Evolutionary conservation across 352 stramenopile genomes (phyloP).

Genomic region (Globisporangium middletonii): DNA sequence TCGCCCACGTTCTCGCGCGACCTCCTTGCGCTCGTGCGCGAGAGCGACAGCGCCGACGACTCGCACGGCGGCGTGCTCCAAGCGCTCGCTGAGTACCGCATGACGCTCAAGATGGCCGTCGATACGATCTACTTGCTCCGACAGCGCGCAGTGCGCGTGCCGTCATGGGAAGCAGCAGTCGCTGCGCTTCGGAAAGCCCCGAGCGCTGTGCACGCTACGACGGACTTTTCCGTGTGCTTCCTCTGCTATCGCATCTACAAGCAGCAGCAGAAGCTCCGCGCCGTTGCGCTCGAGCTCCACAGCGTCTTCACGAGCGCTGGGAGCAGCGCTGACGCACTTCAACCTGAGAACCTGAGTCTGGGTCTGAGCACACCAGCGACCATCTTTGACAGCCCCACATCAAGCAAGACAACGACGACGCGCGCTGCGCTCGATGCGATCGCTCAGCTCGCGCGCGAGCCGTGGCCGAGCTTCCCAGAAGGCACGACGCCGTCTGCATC

Average conservation of each 20-base stretch:
- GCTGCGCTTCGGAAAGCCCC: slow-evolving; percentile 30
- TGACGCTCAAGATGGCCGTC: slow-evolving; percentile 76
- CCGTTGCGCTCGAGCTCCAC: slow-evolving; percentile 42
- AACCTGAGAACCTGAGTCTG: neutral
- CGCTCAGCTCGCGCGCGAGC: slow-evolving; percentile 13
- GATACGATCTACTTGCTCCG: slow-evolving; percentile 63
- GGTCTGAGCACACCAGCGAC: too few relatives aligned
- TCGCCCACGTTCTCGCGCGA: slow-evolving; percentile 31
- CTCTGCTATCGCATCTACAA: slow-evolving; percentile 79
- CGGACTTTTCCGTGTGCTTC: slow-evolving; percentile 62
- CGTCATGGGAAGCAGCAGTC: slow-evolving; percentile 53
- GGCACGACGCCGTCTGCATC: neutral
- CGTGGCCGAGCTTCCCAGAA: slow-evolving; percentile 6
- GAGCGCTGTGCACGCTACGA: slow-evolving; percentile 9
- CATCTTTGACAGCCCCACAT: neutral
- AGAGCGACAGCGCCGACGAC: slow-evolving; percentile 9
- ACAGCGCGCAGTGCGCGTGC: slow-evolving; percentile 47
- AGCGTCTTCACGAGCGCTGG: slow-evolving; percentile 10
- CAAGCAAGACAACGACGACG: neutral
- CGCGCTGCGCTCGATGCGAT: slow-evolving; percentile 10
- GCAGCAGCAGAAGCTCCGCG: slow-evolving; percentile 44
- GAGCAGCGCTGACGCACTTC: neutral
- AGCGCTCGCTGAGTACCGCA: slow-evolving; percentile 44
- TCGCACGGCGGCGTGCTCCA: slow-evolving; percentile 24
- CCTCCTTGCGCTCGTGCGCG: slow-evolving; percentile 25